Evolutionary conservation across 164 flowering plant genomes (phyloP).

Genomic region (Houttuynia cordata): DNA sequence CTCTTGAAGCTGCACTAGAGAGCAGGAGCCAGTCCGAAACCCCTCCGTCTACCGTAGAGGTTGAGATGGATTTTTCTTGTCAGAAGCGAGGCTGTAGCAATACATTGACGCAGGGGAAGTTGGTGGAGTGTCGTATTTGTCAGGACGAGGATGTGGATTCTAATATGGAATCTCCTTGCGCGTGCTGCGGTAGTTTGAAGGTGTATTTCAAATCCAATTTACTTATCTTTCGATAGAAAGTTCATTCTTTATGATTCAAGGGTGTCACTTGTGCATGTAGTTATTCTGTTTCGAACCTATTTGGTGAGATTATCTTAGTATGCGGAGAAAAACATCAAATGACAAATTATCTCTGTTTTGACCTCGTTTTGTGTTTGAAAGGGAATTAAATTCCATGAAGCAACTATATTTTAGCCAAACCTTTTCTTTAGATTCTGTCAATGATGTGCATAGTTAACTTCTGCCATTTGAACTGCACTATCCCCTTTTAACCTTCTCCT

Average conservation of each 20-base stretch:
- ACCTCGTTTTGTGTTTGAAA: too few species aligned
- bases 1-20: constrained; percentile 45
- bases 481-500: too few species aligned
- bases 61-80: constrained; percentile 15
- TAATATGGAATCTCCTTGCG: constrained; percentile 78
- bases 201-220: constrained; percentile 14
- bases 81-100: constrained; percentile 18
- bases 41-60: constrained; percentile 13
- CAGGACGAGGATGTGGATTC: constrained; percentile 74
- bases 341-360: too few species aligned
- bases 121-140: constrained; percentile 78
- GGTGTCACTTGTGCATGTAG: too few species aligned
- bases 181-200: constrained; percentile 89
- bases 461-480: too few species aligned
- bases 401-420: too few species aligned
- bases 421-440: too few species aligned
- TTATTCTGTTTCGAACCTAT: too few species aligned
- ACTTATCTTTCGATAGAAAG: background rate
- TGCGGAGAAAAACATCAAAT: too few species aligned
- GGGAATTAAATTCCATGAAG: too few species aligned
- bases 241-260: background rate
- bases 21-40: constrained; percentile 20
- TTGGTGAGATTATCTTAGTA: too few species aligned
- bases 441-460: too few species aligned
- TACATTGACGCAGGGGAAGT: constrained; percentile 19